These are phyloP conservation scores for Mycena amicta DNA, from an alignment of 768 basidiomycete species.

Conservation along the genomic window DNA sequence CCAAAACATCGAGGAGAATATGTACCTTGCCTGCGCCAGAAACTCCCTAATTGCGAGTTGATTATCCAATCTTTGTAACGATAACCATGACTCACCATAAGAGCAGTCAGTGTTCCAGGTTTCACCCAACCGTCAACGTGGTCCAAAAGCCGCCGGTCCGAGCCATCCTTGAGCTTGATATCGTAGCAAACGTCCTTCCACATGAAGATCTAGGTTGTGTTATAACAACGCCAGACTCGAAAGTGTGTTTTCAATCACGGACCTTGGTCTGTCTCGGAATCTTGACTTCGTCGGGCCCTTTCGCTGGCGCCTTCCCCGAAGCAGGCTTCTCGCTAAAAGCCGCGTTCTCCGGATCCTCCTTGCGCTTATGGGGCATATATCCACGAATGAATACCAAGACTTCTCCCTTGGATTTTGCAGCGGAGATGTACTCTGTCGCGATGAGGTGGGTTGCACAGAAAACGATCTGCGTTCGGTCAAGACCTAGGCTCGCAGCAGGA, in stretches of 20 bases:
- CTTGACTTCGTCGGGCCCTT: conserved; percentile 15
- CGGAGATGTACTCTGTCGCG: conserved; percentile 36
- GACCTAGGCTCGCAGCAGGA: too few species aligned
- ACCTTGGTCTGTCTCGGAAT: conserved; percentile 20
- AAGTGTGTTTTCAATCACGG: too few species aligned
- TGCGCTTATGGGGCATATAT: conserved; percentile 22
- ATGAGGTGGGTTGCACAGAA: conserved; percentile 40
- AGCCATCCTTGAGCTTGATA: conserved; percentile 29
- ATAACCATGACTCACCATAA: conserved; percentile 41
- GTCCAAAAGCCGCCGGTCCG: conserved; percentile 37
- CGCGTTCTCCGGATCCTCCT: conserved; percentile 35
- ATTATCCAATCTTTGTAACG: neutral
- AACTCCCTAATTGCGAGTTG: conserved; percentile 21
- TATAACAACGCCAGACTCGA: too few species aligned
- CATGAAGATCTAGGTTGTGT: conserved; percentile 43
- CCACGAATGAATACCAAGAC: conserved; percentile 29
- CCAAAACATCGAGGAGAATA: too few species aligned
- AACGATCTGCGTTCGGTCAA: conserved; percentile 21
- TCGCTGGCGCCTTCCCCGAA: conserved; percentile 18
- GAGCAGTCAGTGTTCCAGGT: conserved; percentile 52
- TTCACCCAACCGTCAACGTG: conserved; percentile 51
- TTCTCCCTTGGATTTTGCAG: conserved; percentile 31
- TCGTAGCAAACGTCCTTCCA: conserved; percentile 49
- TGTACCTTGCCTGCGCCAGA: conserved; percentile 30
- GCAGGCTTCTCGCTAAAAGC: conserved; percentile 22